Evolutionary conservation across 208 protist genomes (phyloP).

Genomic region (Acanthamoeba castellanii): DNA sequence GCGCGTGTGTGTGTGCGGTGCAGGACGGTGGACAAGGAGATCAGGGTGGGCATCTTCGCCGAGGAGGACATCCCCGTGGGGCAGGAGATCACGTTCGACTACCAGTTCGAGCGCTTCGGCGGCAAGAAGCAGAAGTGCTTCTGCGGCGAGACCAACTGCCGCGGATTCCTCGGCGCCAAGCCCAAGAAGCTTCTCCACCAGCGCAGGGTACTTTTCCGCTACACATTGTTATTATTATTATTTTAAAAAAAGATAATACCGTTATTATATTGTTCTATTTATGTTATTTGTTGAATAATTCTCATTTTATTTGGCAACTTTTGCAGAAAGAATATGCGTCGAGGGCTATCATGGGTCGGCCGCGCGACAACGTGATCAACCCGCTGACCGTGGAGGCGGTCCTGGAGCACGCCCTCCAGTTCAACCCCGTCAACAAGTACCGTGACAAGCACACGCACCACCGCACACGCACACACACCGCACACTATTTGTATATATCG

Average conservation of each 20-base stretch:
- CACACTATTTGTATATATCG: neutral
- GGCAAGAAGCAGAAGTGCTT: constrained; percentile 89
- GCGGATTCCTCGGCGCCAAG: constrained; percentile 12
- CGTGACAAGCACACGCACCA: no score
- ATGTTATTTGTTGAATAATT: neutral
- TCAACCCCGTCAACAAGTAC: neutral
- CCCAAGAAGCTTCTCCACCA: neutral
- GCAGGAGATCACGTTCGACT: constrained; percentile 91
- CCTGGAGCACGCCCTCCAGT: neutral
- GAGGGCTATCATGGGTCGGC: neutral
- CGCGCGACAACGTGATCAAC: neutral
- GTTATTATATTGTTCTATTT: no score
- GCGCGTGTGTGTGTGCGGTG: constrained; percentile 70
- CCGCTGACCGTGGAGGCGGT: neutral
- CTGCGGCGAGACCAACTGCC: constrained; percentile 86
- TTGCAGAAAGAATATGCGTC: neutral
- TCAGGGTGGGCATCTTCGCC: constrained; percentile 90
- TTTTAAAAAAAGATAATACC: neutral
- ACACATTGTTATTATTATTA: neutral
- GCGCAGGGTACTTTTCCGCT: neutral
- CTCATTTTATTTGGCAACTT: neutral
- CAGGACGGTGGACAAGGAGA: constrained; percentile 83
- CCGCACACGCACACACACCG: neutral
- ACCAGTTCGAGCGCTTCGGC: constrained; percentile 87
- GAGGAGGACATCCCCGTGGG: constrained; percentile 85